Base-by-base conservation (phyloP, 768 basidiomycete genomes). In the Lentinus tigrinus region DNA sequence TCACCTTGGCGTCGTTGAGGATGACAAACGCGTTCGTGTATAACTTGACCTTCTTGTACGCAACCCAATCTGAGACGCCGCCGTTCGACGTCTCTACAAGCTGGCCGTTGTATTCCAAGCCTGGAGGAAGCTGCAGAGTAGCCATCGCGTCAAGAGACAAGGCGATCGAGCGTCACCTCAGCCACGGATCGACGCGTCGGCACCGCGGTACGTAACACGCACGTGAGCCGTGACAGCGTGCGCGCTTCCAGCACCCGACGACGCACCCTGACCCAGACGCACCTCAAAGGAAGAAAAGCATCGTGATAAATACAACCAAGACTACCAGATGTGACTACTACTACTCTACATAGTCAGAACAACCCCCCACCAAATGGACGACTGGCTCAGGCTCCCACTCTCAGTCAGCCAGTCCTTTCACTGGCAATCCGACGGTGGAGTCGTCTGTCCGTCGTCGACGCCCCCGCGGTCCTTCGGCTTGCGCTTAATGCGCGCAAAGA, bases 401-500 rank as follows among this genome's bases (percentile, higher is more conserved):
- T 6, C 14, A 17, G 9, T 10, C 6, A 40, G 16, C 43, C 23
- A 57, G 7, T 47, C 50, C 44, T 54, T 54, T 9, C n/a, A n/a
- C n/a, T 50, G 44, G 5, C 26, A 52, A 1, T 57, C 49, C 8
- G 65, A 40, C 28, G 50, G 40, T 7, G 58, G 36, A 14, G 54
- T 46, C 9, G 51, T 21, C 44, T 52, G 52, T 38, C 47, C 51
- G 36, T 27, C 46, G n/a, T 54, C 51, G 14, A 38, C 54, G 28
- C n/a, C 39, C 34, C 24, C 56, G 50, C 48, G 61, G 55, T 63
- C 72, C 71, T 79, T 85, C 67, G 55, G 74, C 61, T 85, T 58
- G 68, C 95, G 77, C 73, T 98, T 98, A 8, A 87, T 92, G 8
- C 95, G 80, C 13, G 91, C 87, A 71, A 89, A 96, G 62, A 98